Base-by-base conservation (phyloP, 2,329 filamentous ascomycete genomes). In the Scedosporium apiospermum region DNA sequence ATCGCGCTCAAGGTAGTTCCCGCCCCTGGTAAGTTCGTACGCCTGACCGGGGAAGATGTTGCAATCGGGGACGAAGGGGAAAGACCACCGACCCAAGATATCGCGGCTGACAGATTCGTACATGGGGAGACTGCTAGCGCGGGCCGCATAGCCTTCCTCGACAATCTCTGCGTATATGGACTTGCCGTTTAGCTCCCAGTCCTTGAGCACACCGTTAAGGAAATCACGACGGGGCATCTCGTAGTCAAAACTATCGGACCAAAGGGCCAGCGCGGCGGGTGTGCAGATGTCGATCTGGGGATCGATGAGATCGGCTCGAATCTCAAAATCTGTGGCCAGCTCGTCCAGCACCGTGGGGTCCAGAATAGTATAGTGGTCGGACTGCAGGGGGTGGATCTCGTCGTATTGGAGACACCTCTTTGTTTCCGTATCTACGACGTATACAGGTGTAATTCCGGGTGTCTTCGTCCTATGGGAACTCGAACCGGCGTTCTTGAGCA, bases 171-270 rank as follows among this genome's bases (percentile, higher is more conserved):
- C 89, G 72, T 97, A 92, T 61, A 99, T 91, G n/a, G 91, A 92
- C 78, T 98, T 96, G 64, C 93, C 93, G 73, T 98, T 98, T 63
- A 98, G 80, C 72, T 99, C 95, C 78, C 91, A 96, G 73, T 99
- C 95, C 77, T 97, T 97, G 62, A 99, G 78, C 1, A 98, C 92
- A 64, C 93, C 93, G 71, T 93, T 90, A 42, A 99, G 76, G 69
- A 96, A 97, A 69, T 96, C 91, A 69, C 88, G 88, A 62, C 93
- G 85, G 1, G 93, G 91, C 6, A 92, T 82, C 72, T 97, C 92
- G 73, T 96, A 98, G 73, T 99, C 93, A 69, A 98, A 99, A 71
- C 93, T 96, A 75, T 99, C 95, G 7, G 92, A 95, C 91, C 95
- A 99, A 63, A 98, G 78, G 6, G 93, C 93, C 53, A 98, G 82